A percentile compares a stretch with the other conserved stretches of the same genome.
phyloP scores from a whole-genome alignment of 768 basidiomycete species.

The Holtermannia corniformis region DNA sequence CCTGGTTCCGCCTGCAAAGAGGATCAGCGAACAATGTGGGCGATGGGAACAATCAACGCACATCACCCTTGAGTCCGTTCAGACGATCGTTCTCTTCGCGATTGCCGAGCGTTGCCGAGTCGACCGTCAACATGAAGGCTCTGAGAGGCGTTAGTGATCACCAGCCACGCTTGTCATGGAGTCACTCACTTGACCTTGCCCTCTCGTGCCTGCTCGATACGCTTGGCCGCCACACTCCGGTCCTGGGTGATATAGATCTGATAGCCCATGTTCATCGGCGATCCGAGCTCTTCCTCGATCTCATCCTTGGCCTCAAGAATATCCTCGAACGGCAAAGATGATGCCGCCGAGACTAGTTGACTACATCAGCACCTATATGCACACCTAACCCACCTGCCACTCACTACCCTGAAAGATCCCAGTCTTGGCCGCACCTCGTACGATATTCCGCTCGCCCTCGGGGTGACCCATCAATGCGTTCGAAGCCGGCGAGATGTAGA shows the following conservation, averaged over 20 bases:
- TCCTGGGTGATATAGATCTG: slow-evolving; percentile 67
- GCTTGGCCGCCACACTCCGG: slow-evolving; percentile 55
- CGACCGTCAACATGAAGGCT: slow-evolving; percentile 82
- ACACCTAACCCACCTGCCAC: slow-evolving; percentile 1
- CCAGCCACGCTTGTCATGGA: background rate
- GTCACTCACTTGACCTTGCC: slow-evolving; percentile 51
- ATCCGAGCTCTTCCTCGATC: slow-evolving; percentile 25
- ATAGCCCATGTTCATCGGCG: slow-evolving; percentile 37
- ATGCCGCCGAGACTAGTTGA: slow-evolving; percentile 40
- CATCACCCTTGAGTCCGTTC: slow-evolving; percentile 3
- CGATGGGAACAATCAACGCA: background rate
- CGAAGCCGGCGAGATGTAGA: slow-evolving; percentile 44
- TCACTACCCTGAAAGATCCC: slow-evolving; percentile 37
- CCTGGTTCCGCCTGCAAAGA: slow-evolving; percentile 19
- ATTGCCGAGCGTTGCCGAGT: slow-evolving; percentile 53
- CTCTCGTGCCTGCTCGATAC: slow-evolving; percentile 60
- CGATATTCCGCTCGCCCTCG: slow-evolving; percentile 48
- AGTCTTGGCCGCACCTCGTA: slow-evolving; percentile 37
- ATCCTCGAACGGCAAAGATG: slow-evolving; percentile 39
- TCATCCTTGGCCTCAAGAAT: slow-evolving; percentile 37
- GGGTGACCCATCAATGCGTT: slow-evolving; percentile 65
- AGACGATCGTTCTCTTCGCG: slow-evolving; percentile 9
- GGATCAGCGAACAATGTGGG: background rate
- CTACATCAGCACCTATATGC: background rate
- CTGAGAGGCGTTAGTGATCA: slow-evolving; percentile 47